These are phyloP conservation scores for Litchi chinensis DNA, from an alignment of 345 rosid genomes.

Conservation along the genomic window DNA sequence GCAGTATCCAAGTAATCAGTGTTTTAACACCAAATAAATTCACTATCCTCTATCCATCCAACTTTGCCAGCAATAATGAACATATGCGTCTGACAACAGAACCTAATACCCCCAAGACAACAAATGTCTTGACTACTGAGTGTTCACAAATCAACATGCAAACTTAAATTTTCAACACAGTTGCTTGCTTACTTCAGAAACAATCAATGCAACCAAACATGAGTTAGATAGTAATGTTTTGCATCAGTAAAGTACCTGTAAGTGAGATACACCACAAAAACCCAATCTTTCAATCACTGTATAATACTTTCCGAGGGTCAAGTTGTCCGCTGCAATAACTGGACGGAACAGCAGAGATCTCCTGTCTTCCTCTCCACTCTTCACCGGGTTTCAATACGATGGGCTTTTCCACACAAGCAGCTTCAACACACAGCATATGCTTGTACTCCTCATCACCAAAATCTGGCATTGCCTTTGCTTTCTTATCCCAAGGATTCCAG, in stretches of 20 bases:
- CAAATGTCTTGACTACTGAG: neutral
- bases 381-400: slow-evolving; percentile 63
- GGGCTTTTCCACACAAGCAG: slow-evolving; percentile 60
- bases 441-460: slow-evolving; percentile 62
- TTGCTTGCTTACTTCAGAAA: neutral
- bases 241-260: slow-evolving; percentile 28
- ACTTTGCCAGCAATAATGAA: too few species aligned
- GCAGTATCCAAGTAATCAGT: too few species aligned
- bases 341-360: slow-evolving; percentile 58
- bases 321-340: slow-evolving; percentile 68
- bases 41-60: too few species aligned
- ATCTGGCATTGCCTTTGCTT: slow-evolving; percentile 55
- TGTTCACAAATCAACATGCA: neutral
- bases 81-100: too few species aligned
- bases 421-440: slow-evolving; percentile 64
- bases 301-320: slow-evolving; percentile 48
- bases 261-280: slow-evolving; percentile 17
- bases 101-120: too few species aligned
- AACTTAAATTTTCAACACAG: neutral
- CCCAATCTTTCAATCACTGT: slow-evolving; percentile 22
- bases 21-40: too few species aligned
- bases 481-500: slow-evolving; percentile 75
- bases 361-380: slow-evolving; percentile 65
- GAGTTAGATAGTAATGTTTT: neutral
- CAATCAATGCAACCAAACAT: neutral